These are phyloP conservation scores for Monosporascus sp. DNA, from an alignment of 2,329 filamentous ascomycete species.

Conservation along the genomic window DNA sequence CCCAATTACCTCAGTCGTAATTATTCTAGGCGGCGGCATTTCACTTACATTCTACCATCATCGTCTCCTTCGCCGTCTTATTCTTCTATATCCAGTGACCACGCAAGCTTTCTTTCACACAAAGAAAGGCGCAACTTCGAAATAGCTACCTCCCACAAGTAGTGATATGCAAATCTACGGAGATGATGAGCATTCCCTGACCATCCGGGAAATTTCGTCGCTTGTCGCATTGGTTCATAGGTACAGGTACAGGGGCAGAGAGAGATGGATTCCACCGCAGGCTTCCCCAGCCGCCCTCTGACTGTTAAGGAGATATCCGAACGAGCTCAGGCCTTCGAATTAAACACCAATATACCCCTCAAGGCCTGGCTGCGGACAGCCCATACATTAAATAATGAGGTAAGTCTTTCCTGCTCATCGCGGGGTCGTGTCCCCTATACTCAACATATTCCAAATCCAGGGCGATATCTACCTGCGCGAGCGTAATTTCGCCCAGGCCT, in stretches of 20 bases:
- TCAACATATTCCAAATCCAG: conserved; percentile 39
- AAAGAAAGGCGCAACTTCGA: not conserved
- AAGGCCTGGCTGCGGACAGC: conserved; percentile 79
- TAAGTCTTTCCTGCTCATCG: conserved; percentile 31
- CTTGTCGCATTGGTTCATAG: not conserved
- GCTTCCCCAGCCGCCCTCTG: conserved; percentile 47
- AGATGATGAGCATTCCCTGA: conserved; percentile 3
- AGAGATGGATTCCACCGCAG: conserved; percentile 20
- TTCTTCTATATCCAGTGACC: too few relatives aligned
- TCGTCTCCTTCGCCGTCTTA: too few relatives aligned
- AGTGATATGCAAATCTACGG: not conserved
- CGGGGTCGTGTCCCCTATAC: too few relatives aligned
- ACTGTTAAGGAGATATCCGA: conserved; percentile 72
- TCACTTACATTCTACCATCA: too few relatives aligned
- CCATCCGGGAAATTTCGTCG: conserved; percentile 4
- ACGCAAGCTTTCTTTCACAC: too few relatives aligned
- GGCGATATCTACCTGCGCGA: conserved; percentile 81
- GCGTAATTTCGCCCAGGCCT: conserved; percentile 81
- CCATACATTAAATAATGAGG: conserved; percentile 74
- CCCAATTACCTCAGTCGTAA: not conserved
- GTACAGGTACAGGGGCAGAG: not conserved
- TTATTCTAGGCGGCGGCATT: too few relatives aligned
- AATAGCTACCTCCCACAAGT: not conserved
- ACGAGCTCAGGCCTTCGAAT: conserved; percentile 75
- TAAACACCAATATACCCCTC: conserved; percentile 70